Evolutionary conservation across 352 stramenopile species (phyloP).

Genomic region (Phytophthora tentaculata): DNA sequence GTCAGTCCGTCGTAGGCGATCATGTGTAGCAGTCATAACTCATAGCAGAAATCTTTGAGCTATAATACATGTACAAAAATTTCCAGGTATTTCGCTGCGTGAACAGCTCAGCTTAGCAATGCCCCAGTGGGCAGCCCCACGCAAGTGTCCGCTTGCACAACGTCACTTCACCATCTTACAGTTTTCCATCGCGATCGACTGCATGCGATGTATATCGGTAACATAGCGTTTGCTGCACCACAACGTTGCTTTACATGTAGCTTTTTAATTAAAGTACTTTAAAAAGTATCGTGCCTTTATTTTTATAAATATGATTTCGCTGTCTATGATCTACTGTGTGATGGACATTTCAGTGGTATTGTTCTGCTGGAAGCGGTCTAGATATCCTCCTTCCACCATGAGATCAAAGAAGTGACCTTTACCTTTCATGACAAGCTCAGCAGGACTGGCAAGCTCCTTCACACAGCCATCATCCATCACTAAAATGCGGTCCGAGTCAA

Average conservation of each 20-base stretch:
- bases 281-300: too few species aligned
- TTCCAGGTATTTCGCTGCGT: constrained; percentile 7
- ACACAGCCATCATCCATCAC: constrained; percentile 80
- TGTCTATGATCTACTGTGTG: constrained; percentile 6
- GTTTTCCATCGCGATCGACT: constrained; percentile 1
- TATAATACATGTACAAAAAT: too few species aligned
- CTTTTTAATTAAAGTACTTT: too few species aligned
- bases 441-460: constrained; percentile 87
- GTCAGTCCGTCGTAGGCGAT: too few species aligned
- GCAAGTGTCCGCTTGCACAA: background rate
- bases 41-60: background rate
- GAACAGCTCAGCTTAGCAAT: background rate
- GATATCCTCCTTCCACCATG: constrained; percentile 54
- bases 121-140: too few species aligned
- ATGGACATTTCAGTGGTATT: constrained; percentile 1
- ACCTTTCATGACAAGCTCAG: constrained; percentile 53
- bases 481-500: constrained; percentile 78
- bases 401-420: constrained; percentile 57
- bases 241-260: too few species aligned
- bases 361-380: constrained; percentile 34
- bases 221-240: background rate
- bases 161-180: constrained; percentile 17
- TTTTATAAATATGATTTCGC: too few species aligned
- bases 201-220: background rate
- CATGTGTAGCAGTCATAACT: too few species aligned